phyloP scores from a whole-genome alignment of 2,329 filamentous ascomycete species.

The Hymenoscyphus occultus region DNA sequence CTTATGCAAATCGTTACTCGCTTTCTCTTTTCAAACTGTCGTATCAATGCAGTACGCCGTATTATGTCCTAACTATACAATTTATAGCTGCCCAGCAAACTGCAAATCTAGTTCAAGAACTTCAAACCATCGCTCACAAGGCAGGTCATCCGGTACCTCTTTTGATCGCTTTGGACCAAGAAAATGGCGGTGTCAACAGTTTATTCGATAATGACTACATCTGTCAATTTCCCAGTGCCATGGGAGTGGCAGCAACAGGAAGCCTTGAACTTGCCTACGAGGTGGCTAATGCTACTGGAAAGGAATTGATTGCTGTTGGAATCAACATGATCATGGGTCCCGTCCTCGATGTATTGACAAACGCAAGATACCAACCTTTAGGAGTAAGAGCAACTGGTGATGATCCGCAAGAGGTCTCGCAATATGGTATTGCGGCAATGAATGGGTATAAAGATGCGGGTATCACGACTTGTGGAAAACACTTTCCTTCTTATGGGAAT shows the following conservation, averaged over 20 bases:
- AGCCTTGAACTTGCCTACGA: slow-evolving; percentile 82
- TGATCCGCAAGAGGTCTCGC: slow-evolving; percentile 90
- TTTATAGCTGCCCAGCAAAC: slow-evolving; percentile 81
- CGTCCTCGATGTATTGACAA: slow-evolving; percentile 89
- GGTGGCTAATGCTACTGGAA: slow-evolving; percentile 87
- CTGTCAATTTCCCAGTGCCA: slow-evolving; percentile 92
- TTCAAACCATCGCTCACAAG: slow-evolving; percentile 88
- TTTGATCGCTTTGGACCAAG: slow-evolving; percentile 89
- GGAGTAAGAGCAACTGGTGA: slow-evolving; percentile 88
- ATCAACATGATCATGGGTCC: slow-evolving; percentile 96
- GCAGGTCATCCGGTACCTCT: slow-evolving; percentile 87
- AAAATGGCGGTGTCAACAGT: slow-evolving; percentile 97
- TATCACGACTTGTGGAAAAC: slow-evolving; percentile 86
- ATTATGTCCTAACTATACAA: not conserved
- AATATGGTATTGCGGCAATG: slow-evolving; percentile 86
- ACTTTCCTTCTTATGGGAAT: slow-evolving; percentile 95
- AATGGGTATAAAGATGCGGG: slow-evolving; percentile 92
- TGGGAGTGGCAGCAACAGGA: slow-evolving; percentile 93
- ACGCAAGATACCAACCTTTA: slow-evolving; percentile 84
- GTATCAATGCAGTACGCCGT: not conserved
- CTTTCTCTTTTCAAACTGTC: not conserved
- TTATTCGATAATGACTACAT: slow-evolving; percentile 95
- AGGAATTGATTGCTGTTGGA: slow-evolving; percentile 87
- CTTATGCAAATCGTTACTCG: not conserved
- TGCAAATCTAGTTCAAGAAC: slow-evolving; percentile 79